Conservation (phyloP, 495 filamentous ascomycete species). For the Xylaria bambusicola region DNA sequence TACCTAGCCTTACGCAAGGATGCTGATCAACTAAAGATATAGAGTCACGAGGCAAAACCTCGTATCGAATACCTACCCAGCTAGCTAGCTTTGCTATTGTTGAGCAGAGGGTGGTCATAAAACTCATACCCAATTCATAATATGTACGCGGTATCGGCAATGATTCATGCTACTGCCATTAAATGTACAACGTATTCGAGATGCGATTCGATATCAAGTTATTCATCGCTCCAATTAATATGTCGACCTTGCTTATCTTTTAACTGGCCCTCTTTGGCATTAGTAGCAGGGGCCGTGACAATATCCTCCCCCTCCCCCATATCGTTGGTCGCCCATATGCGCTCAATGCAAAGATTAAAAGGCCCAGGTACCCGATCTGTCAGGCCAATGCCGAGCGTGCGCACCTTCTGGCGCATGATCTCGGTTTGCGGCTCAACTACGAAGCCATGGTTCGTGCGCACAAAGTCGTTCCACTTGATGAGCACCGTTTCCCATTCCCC, state of each 20-base stretch:
- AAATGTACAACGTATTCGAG: background rate
- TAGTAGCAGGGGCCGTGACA: slow-evolving; percentile 20
- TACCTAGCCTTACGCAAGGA: slow-evolving; percentile 63
- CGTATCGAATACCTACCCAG: background rate
- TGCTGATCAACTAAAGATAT: slow-evolving; percentile 29
- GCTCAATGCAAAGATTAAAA: slow-evolving; percentile 79
- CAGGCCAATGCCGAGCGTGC: slow-evolving; percentile 81
- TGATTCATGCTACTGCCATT: background rate
- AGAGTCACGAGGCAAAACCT: background rate
- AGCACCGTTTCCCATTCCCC: slow-evolving; percentile 93
- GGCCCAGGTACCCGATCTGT: slow-evolving; percentile 87
- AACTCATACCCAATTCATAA: slow-evolving; percentile 19
- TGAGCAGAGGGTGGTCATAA: slow-evolving; percentile 4
- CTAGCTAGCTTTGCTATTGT: background rate
- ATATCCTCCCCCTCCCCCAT: slow-evolving; percentile 42
- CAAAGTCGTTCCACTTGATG: slow-evolving; percentile 87
- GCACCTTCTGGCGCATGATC: slow-evolving; percentile 79
- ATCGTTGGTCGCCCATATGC: slow-evolving; percentile 79
- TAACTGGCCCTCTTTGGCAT: slow-evolving; percentile 37
- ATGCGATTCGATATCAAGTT: background rate
- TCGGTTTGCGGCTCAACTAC: slow-evolving; percentile 91
- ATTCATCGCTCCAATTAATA: slow-evolving; percentile 45
- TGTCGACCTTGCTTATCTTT: slow-evolving; percentile 49
- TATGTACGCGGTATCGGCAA: slow-evolving; percentile 6
- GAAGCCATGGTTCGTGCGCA: slow-evolving; percentile 87